Conservation (phyloP, 306 rosid species). For the Nissolia schottii region DNA sequence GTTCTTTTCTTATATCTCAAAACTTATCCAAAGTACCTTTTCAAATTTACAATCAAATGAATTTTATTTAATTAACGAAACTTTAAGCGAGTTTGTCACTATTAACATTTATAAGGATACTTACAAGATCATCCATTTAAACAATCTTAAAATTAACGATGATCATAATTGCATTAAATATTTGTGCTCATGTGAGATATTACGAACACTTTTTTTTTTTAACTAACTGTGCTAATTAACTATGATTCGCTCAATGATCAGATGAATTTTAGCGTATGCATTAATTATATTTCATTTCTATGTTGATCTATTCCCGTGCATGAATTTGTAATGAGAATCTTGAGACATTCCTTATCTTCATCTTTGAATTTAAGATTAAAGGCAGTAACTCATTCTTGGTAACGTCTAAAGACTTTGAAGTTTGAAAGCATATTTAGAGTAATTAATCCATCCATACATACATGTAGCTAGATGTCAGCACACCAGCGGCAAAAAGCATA, state of each 20-base stretch:
- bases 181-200: too few species aligned
- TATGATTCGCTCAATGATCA: too few species aligned
- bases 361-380: neutral
- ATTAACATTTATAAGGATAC: too few species aligned
- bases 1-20: neutral
- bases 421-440: neutral
- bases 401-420: neutral
- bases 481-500: constrained; percentile 6
- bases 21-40: neutral
- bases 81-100: too few species aligned
- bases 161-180: too few species aligned
- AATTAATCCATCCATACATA: neutral
- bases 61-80: too few species aligned
- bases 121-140: too few species aligned
- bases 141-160: too few species aligned
- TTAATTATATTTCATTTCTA: neutral
- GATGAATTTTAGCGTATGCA: neutral
- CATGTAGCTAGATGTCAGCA: neutral
- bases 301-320: neutral
- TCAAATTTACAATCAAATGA: too few species aligned
- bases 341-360: neutral
- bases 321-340: neutral
- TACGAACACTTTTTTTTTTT: too few species aligned
- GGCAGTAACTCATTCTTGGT: neutral
- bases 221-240: too few species aligned